Percentiles rank a stretch among this genome's conserved stretches.
phyloP scores from a whole-genome alignment of 2,329 filamentous ascomycete genomes.

The Cladosporium austrohemisphaericum region DNA sequence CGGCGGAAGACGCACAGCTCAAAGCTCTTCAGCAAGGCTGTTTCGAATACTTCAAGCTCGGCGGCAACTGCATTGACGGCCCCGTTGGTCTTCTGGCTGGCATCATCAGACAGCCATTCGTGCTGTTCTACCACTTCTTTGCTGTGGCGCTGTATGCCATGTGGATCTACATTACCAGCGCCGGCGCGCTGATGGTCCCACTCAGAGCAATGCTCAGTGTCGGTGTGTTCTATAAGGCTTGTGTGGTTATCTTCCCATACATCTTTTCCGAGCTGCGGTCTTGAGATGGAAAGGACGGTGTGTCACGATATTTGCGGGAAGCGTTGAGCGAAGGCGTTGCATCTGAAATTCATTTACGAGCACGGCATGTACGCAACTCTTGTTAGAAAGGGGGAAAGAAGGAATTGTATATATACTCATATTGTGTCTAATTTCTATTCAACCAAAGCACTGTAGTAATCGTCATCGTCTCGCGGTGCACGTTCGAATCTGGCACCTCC shows the following conservation, averaged over 20 bases:
- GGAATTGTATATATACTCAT: background rate
- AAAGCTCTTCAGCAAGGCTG: conserved; percentile 81
- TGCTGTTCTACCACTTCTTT: conserved; percentile 92
- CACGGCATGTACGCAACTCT: conserved; percentile 6
- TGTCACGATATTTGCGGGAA: background rate
- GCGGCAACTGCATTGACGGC: conserved; percentile 68
- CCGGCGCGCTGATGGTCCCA: conserved; percentile 39
- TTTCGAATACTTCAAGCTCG: conserved; percentile 83
- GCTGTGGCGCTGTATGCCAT: conserved; percentile 84
- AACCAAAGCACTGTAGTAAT: too few relatives aligned
- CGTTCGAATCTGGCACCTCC: too few relatives aligned
- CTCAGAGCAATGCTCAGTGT: conserved; percentile 38
- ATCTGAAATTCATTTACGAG: background rate
- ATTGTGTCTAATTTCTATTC: too few relatives aligned
- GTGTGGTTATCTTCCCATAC: conserved; percentile 51
- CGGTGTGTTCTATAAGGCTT: conserved; percentile 51
- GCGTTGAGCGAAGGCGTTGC: conserved; percentile 14
- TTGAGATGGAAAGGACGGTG: conserved; percentile 12
- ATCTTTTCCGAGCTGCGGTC: conserved; percentile 37
- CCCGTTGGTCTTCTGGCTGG: conserved; percentile 80
- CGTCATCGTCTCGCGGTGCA: too few relatives aligned
- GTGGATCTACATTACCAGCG: conserved; percentile 59
- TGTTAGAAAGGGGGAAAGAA: background rate
- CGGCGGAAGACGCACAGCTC: conserved; percentile 74
- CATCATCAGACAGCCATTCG: conserved; percentile 69